Evolutionary conservation across 192 early-diverging fungal genomes (phyloP).

Genomic region (Coemansia sp.): DNA sequence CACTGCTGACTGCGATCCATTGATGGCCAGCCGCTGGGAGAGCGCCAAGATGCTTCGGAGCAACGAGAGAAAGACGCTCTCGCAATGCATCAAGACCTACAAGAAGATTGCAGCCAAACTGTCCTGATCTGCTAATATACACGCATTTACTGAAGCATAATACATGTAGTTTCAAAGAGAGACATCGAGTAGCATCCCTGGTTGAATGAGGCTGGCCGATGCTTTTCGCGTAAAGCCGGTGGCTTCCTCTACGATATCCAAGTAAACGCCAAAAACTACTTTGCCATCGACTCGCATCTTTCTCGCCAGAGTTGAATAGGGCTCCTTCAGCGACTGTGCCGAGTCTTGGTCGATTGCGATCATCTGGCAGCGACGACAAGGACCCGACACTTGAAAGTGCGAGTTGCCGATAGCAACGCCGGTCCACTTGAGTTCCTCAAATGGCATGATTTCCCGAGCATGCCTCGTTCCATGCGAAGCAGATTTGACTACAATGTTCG

Average conservation of each 20-base stretch:
- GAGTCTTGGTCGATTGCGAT: constrained; percentile 70
- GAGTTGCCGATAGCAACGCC: constrained; percentile 1
- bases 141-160: background rate
- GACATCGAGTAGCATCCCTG: constrained; percentile 4
- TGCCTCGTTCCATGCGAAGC: constrained; percentile 19
- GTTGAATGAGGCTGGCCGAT: background rate
- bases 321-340: constrained; percentile 58
- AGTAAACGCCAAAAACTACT: constrained; percentile 50
- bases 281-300: constrained; percentile 39
- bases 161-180: background rate
- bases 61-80: constrained; percentile 30
- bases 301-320: constrained; percentile 58
- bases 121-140: background rate
- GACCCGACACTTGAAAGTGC: constrained; percentile 50
- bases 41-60: constrained; percentile 29
- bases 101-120: constrained; percentile 28
- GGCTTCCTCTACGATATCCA: constrained; percentile 9
- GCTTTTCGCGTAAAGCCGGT: background rate
- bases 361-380: constrained; percentile 72
- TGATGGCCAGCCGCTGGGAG: constrained; percentile 24
- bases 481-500: constrained; percentile 65
- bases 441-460: constrained; percentile 49
- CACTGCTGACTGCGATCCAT: constrained; percentile 5
- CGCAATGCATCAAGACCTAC: constrained; percentile 36
- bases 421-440: constrained; percentile 67